These are phyloP conservation scores for Curvularia hawaiiensis DNA, from an alignment of 2,329 filamentous ascomycete genomes.

Conservation along the genomic window DNA sequence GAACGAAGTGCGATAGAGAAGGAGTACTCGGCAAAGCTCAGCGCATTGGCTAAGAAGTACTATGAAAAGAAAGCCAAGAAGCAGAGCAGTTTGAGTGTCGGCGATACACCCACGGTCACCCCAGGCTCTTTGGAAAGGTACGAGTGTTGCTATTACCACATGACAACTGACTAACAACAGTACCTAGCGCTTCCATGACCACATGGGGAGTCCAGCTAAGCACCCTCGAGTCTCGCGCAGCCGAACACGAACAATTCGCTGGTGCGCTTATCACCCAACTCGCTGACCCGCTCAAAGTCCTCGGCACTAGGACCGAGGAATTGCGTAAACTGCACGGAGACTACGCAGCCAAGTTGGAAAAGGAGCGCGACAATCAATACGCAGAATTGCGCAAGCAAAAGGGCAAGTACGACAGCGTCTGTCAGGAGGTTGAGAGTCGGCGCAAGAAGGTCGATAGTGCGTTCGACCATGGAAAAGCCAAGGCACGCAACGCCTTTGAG, in stretches of 20 bases:
- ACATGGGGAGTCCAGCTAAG: conserved; percentile 96
- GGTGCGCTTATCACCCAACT: conserved; percentile 79
- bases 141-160: conserved; percentile 11
- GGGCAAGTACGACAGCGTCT: conserved; percentile 87
- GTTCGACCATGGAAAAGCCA: conserved; percentile 84
- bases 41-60: conserved; percentile 89
- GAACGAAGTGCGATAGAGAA: conserved; percentile 94
- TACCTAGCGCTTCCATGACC: conserved; percentile 84
- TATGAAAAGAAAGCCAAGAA: conserved; percentile 96
- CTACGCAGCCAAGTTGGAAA: conserved; percentile 85
- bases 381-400: conserved; percentile 88
- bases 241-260: conserved; percentile 86
- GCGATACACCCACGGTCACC: conserved; percentile 89
- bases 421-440: conserved; percentile 91
- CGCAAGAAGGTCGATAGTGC: conserved; percentile 94
- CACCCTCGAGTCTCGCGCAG: conserved; percentile 84
- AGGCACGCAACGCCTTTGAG: conserved; percentile 89
- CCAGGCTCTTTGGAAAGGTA: conserved; percentile 92
- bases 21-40: conserved; percentile 91
- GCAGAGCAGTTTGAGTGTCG: conserved; percentile 84
- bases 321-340: conserved; percentile 89
- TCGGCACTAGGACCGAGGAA: conserved; percentile 81
- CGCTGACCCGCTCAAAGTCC: conserved; percentile 82
- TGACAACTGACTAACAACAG: conserved; percentile 9
- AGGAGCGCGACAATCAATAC: conserved; percentile 84